Evolutionary conservation across 1,139 yeast species (phyloP).

Genomic region (Casaregolazyma lundiana): DNA sequence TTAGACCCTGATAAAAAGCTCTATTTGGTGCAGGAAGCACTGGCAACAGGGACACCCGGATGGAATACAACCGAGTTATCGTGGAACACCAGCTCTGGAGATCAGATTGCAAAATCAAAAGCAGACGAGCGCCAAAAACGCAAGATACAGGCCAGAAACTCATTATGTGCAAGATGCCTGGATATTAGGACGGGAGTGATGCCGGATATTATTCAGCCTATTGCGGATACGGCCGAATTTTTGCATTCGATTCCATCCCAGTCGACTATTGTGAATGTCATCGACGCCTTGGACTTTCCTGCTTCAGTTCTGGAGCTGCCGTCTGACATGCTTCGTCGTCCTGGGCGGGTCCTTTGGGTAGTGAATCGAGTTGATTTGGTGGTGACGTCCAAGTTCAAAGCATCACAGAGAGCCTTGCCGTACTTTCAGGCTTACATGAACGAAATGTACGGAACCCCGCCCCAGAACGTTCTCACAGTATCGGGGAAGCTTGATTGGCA

Average conservation of each 20-base stretch:
- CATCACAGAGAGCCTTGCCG: slow-evolving; percentile 39
- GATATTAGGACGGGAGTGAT: slow-evolving; percentile 13
- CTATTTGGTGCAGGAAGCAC: slow-evolving; percentile 18
- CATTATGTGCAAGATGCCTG: slow-evolving; percentile 20
- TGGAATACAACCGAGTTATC: slow-evolving; percentile 13
- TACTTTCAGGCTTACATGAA: slow-evolving; percentile 46
- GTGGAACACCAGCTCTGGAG: slow-evolving; percentile 7
- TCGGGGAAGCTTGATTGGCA: slow-evolving; percentile 56
- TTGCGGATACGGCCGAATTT: slow-evolving; percentile 18
- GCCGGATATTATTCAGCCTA: slow-evolving; percentile 18
- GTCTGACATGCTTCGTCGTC: slow-evolving; percentile 22
- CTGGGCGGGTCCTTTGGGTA: slow-evolving; percentile 42
- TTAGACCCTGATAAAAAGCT: slow-evolving; percentile 19
- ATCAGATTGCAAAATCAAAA: slow-evolving; percentile 10
- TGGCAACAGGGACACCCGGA: slow-evolving; percentile 13
- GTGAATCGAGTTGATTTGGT: slow-evolving; percentile 58
- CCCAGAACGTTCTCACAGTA: slow-evolving; percentile 44
- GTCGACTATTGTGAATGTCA: slow-evolving; percentile 54
- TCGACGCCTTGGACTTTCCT: slow-evolving; percentile 70
- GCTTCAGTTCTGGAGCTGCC: slow-evolving; percentile 37
- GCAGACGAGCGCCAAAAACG: slow-evolving; percentile 6
- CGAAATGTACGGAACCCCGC: slow-evolving; percentile 40
- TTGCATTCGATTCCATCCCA: slow-evolving; percentile 44
- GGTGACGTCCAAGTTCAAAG: slow-evolving; percentile 35
- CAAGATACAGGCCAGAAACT: slow-evolving; percentile 15